phyloP scores from a whole-genome alignment of 2,329 filamentous ascomycete genomes.

The Biscogniauxia sp. region DNA sequence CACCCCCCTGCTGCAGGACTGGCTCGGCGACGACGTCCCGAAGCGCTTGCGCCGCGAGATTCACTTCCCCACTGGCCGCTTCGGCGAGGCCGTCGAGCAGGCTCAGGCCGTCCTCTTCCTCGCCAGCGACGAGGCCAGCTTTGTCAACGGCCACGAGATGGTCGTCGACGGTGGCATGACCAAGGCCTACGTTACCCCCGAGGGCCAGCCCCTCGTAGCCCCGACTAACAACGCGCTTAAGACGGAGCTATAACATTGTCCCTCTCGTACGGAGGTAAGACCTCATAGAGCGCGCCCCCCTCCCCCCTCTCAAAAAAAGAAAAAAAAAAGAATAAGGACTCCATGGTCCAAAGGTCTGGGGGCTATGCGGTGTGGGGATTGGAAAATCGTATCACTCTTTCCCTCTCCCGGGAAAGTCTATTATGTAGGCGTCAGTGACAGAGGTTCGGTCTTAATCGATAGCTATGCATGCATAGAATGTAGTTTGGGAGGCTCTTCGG shows the following conservation, averaged over 20 bases:
- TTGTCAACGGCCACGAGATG: slow-evolving; percentile 89
- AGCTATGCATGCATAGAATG: too few species aligned
- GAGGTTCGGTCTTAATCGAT: too few species aligned
- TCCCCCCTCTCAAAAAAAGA: too few species aligned
- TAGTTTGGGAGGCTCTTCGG: too few species aligned
- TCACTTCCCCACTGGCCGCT: slow-evolving; percentile 84
- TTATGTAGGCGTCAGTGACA: too few species aligned
- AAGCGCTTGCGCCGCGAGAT: slow-evolving; percentile 83
- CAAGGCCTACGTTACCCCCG: slow-evolving; percentile 77
- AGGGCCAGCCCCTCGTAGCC: slow-evolving; percentile 53
- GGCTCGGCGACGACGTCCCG: slow-evolving; percentile 80
- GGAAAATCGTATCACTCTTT: too few species aligned
- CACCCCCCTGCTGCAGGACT: slow-evolving; percentile 88
- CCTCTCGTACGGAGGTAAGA: not conserved
- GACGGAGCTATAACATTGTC: slow-evolving; percentile 38
- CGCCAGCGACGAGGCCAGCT: slow-evolving; percentile 83
- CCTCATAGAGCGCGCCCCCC: too few species aligned
- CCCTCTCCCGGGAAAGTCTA: too few species aligned
- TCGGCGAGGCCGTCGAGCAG: slow-evolving; percentile 92
- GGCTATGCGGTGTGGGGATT: too few species aligned
- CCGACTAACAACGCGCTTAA: slow-evolving; percentile 61
- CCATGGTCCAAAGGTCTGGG: too few species aligned
- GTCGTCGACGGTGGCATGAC: slow-evolving; percentile 95
- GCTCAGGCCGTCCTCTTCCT: slow-evolving; percentile 86
- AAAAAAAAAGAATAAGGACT: too few species aligned